Percentiles rank a stretch among this genome's conserved stretches.
phyloP scores from a whole-genome alignment of 495 filamentous ascomycete genomes.

The Aspergillus ostianus region DNA sequence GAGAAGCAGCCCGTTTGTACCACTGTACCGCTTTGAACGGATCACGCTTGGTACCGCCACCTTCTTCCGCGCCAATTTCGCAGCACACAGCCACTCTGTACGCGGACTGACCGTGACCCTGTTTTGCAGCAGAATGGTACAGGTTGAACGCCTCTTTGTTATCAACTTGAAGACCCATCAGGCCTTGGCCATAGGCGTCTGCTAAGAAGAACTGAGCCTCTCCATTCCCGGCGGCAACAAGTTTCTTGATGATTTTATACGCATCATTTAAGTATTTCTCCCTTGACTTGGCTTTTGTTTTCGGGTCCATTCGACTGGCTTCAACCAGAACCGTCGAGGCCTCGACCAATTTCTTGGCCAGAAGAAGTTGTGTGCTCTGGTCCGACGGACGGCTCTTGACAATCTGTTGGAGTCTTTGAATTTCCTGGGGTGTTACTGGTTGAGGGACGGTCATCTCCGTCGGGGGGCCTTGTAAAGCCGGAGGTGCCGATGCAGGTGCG shows the following conservation, averaged over 20 bases:
- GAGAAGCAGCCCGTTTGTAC: conserved; percentile 88
- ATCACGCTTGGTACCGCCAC: conserved; percentile 87
- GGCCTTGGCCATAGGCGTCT: conserved; percentile 80
- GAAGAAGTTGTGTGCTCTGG: conserved; percentile 61
- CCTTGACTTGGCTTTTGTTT: conserved; percentile 68
- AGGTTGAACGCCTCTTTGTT: conserved; percentile 86
- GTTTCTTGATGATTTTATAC: conserved; percentile 86
- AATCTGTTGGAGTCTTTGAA: conserved; percentile 68
- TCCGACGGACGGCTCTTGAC: conserved; percentile 70
- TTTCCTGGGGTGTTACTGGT: conserved; percentile 74
- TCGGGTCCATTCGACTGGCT: conserved; percentile 67
- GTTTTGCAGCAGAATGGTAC: conserved; percentile 91
- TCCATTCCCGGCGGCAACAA: conserved; percentile 61
- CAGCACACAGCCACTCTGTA: conserved; percentile 97
- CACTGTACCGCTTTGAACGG: conserved; percentile 93
- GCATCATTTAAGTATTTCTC: conserved; percentile 85
- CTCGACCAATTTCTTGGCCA: conserved; percentile 86
- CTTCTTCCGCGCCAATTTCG: conserved; percentile 91
- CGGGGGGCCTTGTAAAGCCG: neutral
- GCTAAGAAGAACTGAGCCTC: conserved; percentile 95
- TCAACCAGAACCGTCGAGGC: conserved; percentile 75
- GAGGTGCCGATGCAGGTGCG: conserved; percentile 27
- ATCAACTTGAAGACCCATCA: conserved; percentile 68
- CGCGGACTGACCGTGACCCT: conserved; percentile 78
- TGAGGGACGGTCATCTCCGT: conserved; percentile 14